Evolutionary conservation across 2,329 filamentous ascomycete genomes (phyloP).

Genomic region (Lachnellula occidentalis): DNA sequence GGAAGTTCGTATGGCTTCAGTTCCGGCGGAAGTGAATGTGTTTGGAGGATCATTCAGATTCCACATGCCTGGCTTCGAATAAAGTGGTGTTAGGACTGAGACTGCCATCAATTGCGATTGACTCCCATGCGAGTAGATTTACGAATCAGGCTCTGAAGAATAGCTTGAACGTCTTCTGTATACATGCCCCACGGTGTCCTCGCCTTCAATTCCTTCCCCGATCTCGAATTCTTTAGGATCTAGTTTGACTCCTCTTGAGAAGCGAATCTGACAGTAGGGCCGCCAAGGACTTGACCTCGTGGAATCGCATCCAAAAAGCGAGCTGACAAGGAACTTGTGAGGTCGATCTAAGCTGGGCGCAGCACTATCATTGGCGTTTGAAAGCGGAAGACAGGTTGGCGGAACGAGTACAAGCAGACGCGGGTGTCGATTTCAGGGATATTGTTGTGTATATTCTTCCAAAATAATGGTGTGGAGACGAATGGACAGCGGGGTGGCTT

Average conservation of each 20-base stretch:
- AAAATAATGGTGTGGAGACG: constrained; percentile 17
- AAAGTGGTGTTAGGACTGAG: constrained; percentile 27
- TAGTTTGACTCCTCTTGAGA: background rate
- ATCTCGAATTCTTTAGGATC: background rate
- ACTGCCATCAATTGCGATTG: constrained; percentile 31
- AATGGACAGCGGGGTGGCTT: constrained; percentile 25
- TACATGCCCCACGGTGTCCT: background rate
- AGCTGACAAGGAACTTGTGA: constrained; percentile 14
- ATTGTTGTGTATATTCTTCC: constrained; percentile 19
- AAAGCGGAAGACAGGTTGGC: constrained; percentile 16
- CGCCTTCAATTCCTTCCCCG: background rate
- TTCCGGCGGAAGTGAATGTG: constrained; percentile 20
- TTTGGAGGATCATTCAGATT: constrained; percentile 24
- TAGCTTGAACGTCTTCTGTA: background rate
- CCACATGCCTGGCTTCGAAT: constrained; percentile 29
- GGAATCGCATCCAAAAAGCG: constrained; percentile 13
- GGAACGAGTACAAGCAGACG: constrained; percentile 18
- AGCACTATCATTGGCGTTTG: constrained; percentile 20
- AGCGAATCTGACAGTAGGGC: background rate
- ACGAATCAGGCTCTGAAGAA: background rate
- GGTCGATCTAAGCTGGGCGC: constrained; percentile 20
- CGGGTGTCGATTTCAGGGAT: constrained; percentile 12
- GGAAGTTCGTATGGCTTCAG: constrained; percentile 19
- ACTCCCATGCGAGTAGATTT: constrained; percentile 14
- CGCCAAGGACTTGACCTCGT: constrained; percentile 3